These are phyloP conservation scores for Verticillium zaregamsianum DNA, from an alignment of 2,329 filamentous ascomycete genomes.

Conservation along the genomic window DNA sequence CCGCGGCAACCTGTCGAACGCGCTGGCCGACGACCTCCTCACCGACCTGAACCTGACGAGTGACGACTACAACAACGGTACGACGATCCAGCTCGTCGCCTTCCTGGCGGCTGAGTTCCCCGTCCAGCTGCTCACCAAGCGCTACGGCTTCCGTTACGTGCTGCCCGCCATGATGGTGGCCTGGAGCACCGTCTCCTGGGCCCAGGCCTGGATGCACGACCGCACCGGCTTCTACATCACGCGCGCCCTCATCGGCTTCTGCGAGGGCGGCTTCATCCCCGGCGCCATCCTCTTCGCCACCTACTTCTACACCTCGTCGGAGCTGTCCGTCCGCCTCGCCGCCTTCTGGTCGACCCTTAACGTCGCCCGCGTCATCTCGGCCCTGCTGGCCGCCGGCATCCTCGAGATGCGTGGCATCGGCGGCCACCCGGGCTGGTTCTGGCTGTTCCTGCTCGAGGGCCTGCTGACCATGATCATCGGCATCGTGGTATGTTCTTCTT, in stretches of 20 bases:
- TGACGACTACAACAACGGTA: constrained; percentile 55
- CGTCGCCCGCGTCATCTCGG: constrained; percentile 39
- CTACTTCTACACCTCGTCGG: constrained; percentile 68
- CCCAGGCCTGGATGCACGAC: constrained; percentile 48
- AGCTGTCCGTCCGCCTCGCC: constrained; percentile 62
- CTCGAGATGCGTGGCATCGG: constrained; percentile 45
- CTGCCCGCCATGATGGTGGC: constrained; percentile 48
- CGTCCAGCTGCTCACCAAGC: constrained; percentile 53
- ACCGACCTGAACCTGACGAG: constrained; percentile 42
- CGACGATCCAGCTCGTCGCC: constrained; percentile 49
- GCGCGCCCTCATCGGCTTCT: constrained; percentile 47
- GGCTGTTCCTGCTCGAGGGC: constrained; percentile 41
- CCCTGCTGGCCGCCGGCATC: constrained; percentile 40
- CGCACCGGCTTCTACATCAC: constrained; percentile 45
- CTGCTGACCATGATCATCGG: constrained; percentile 49
- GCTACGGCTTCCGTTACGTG: constrained; percentile 53
- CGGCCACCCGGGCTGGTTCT: constrained; percentile 51
- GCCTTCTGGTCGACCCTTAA: constrained; percentile 61
- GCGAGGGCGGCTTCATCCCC: constrained; percentile 55
- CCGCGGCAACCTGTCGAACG: constrained; percentile 59
- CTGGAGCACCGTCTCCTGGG: constrained; percentile 35
- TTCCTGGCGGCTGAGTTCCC: constrained; percentile 56
- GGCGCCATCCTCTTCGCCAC: constrained; percentile 61
- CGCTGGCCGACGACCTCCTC: constrained; percentile 58
- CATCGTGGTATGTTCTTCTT: constrained; percentile 23